A percentile compares a stretch with the other conserved stretches of the same genome.
Evolutionary conservation across 768 basidiomycete species (phyloP).

Genomic region (Coprinopsis sp.): DNA sequence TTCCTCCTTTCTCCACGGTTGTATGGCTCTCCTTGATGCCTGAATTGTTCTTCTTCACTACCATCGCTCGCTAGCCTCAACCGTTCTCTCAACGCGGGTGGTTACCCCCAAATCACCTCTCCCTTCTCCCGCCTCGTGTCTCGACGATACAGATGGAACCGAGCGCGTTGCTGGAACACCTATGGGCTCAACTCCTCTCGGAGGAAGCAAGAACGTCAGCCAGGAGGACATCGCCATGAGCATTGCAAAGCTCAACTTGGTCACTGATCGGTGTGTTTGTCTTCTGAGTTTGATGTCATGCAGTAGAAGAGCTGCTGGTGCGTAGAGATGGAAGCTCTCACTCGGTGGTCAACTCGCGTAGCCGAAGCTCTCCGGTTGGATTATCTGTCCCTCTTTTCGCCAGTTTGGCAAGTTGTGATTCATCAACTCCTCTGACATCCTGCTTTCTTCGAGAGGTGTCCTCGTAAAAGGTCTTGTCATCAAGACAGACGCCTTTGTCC

Average conservation of each 20-base stretch:
- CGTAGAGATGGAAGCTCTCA: too few relatives aligned
- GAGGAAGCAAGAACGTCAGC: conserved; percentile 80
- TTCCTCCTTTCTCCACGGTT: too few relatives aligned
- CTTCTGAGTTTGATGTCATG: background rate
- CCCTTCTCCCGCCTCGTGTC: background rate
- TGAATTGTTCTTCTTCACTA: too few relatives aligned
- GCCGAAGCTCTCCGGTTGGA: too few relatives aligned
- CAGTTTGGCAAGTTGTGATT: background rate
- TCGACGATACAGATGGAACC: conserved; percentile 36
- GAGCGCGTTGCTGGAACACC: conserved; percentile 65
- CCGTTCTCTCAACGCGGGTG: too few relatives aligned
- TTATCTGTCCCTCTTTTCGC: too few relatives aligned
- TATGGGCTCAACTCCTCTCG: conserved; percentile 75
- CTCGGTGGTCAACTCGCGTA: too few relatives aligned
- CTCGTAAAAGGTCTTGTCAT: conserved; percentile 90
- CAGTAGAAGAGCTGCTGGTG: too few relatives aligned
- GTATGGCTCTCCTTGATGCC: too few relatives aligned
- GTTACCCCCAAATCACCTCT: too few relatives aligned
- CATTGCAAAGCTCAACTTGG: conserved; percentile 88
- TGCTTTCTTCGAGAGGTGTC: conserved; percentile 62
- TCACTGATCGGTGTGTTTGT: conserved; percentile 74
- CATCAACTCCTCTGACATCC: background rate
- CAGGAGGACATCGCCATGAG: conserved; percentile 72
- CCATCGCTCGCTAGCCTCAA: too few relatives aligned
- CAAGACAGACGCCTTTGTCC: conserved; percentile 96